Percentiles rank a stretch among this genome's conserved stretches.
Evolutionary conservation across 768 basidiomycete genomes (phyloP).

Genomic region (Suillus ampliporus): DNA sequence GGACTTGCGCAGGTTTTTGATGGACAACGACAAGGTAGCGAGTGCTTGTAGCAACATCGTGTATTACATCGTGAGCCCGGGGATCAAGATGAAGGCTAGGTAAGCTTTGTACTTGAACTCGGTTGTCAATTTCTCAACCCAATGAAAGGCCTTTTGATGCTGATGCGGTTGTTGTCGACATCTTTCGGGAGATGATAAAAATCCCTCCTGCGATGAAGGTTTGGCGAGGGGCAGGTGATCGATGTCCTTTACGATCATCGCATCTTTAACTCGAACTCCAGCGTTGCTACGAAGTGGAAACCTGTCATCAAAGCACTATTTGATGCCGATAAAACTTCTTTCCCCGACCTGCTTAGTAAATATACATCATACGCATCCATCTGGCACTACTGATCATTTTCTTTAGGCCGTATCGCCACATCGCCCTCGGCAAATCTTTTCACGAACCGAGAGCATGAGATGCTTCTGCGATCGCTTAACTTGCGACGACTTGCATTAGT

Average conservation of each 20-base stretch:
- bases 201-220: slow-evolving; percentile 80
- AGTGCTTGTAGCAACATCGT: slow-evolving; percentile 83
- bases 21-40: slow-evolving; percentile 84
- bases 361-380: slow-evolving; percentile 36
- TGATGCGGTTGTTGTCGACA: slow-evolving; percentile 65
- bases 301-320: slow-evolving; percentile 80
- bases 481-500: slow-evolving; percentile 87
- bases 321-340: slow-evolving; percentile 84
- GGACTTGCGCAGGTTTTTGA: slow-evolving; percentile 74
- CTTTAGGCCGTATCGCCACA: slow-evolving; percentile 74
- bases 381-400: slow-evolving; percentile 36
- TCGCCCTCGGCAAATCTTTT: slow-evolving; percentile 96
- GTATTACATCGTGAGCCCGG: slow-evolving; percentile 82
- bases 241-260: slow-evolving; percentile 88
- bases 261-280: slow-evolving; percentile 78
- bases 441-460: slow-evolving; percentile 94
- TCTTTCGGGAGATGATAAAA: slow-evolving; percentile 79
- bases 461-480: slow-evolving; percentile 83
- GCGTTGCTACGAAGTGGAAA: slow-evolving; percentile 69
- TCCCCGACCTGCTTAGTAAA: slow-evolving; percentile 83
- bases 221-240: slow-evolving; percentile 79
- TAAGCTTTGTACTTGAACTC: slow-evolving; percentile 36
- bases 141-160: slow-evolving; percentile 77
- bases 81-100: slow-evolving; percentile 79
- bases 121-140: slow-evolving; percentile 14